phyloP scores from a whole-genome alignment of 352 stramenopile species.

The Saprolegnia diclina region DNA sequence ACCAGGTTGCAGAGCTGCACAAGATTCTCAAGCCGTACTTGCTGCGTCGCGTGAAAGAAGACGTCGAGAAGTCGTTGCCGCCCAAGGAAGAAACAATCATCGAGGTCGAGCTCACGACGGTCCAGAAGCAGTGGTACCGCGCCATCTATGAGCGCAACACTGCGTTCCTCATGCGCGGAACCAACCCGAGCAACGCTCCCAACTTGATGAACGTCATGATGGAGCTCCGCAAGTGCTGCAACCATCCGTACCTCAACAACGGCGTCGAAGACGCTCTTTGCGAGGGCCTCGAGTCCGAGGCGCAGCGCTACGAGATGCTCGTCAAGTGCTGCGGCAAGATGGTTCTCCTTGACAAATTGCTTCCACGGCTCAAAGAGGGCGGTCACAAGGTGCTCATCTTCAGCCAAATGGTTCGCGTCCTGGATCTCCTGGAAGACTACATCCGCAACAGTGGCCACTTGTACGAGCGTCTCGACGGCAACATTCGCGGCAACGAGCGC shows the following conservation, averaged over 20 bases:
- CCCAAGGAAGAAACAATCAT: constrained; percentile 89
- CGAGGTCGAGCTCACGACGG: constrained; percentile 83
- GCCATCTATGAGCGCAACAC: constrained; percentile 97
- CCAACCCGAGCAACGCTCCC: constrained; percentile 73
- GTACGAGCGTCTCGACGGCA: constrained; percentile 97
- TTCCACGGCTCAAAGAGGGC: constrained; percentile 94
- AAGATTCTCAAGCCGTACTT: constrained; percentile 88
- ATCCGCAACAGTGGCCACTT: constrained; percentile 87
- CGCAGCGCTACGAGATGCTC: constrained; percentile 88
- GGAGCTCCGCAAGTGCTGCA: constrained; percentile 88
- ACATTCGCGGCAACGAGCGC: constrained; percentile 89
- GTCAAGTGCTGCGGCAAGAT: constrained; percentile 99
- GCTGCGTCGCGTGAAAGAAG: constrained; percentile 83
- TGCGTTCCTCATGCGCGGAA: constrained; percentile 76
- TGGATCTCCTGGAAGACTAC: constrained; percentile 99
- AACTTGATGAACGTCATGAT: constrained; percentile 93
- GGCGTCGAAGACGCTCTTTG: constrained; percentile 86
- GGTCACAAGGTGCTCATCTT: constrained; percentile 99
- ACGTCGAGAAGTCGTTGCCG: constrained; percentile 84
- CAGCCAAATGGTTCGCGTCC: constrained; percentile 98
- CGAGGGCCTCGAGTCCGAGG: constrained; percentile 67
- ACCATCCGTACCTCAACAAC: constrained; percentile 90
- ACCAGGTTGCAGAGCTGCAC: constrained; percentile 85
- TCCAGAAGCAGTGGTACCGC: constrained; percentile 88
- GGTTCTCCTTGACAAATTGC: constrained; percentile 98